A percentile compares a stretch with the other conserved stretches of the same genome.
phyloP scores from a whole-genome alignment of 805 yeast genomes.

The Yueomyces sinensis region DNA sequence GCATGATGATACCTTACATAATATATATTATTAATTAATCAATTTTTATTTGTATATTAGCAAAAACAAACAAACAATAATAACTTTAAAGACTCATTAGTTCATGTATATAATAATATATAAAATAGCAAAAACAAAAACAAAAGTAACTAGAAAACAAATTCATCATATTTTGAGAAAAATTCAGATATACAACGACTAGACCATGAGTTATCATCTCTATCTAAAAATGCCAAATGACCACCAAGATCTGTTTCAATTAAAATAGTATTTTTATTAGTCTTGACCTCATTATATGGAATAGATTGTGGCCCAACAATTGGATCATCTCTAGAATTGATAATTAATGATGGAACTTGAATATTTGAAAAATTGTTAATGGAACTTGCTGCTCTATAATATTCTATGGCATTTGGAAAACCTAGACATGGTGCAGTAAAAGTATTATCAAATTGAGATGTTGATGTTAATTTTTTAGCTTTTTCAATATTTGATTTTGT shows the following conservation, averaged over 20 bases:
- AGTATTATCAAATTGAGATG: slow-evolving; percentile 44
- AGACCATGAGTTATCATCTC: slow-evolving; percentile 36
- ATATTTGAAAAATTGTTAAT: slow-evolving; percentile 41
- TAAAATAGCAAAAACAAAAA: no score
- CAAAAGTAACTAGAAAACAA: slow-evolving; percentile 6
- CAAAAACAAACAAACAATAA: neutral
- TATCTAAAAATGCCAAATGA: slow-evolving; percentile 42
- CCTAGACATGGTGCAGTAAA: slow-evolving; percentile 34
- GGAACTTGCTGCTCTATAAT: slow-evolving; percentile 57
- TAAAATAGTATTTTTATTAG: slow-evolving; percentile 46
- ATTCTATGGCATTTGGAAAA: slow-evolving; percentile 38
- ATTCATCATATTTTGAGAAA: slow-evolving; percentile 25
- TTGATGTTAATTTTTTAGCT: slow-evolving; percentile 25
- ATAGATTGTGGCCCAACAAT: slow-evolving; percentile 39
- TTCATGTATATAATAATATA: no score
- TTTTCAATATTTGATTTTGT: slow-evolving; percentile 25
- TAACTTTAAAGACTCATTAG: no score
- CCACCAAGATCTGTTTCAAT: slow-evolving; percentile 60
- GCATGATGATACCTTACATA: no score
- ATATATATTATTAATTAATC: neutral
- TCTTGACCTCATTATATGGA: slow-evolving; percentile 35
- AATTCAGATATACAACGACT: slow-evolving; percentile 28
- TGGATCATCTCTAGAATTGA: slow-evolving; percentile 49
- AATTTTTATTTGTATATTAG: neutral
- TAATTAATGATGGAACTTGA: slow-evolving; percentile 45